These are phyloP conservation scores for Fusarium tricinctum DNA, from an alignment of 2,329 filamentous ascomycete species.

Conservation along the genomic window DNA sequence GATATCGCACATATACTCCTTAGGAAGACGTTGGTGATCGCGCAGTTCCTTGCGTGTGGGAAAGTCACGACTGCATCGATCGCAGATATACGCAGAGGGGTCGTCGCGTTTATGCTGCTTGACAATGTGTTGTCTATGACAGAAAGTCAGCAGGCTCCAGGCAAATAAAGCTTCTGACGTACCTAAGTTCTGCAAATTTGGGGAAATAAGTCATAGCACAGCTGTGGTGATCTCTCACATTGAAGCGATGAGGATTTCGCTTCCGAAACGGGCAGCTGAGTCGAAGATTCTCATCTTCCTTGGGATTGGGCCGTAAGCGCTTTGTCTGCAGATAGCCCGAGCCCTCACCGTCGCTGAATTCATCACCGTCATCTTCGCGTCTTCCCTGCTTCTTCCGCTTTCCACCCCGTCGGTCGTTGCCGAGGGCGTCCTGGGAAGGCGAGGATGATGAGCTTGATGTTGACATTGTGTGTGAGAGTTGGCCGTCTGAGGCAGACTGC, in stretches of 20 bases:
- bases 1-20: conserved; percentile 60
- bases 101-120: conserved; percentile 61
- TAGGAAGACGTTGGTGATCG: conserved; percentile 58
- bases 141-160: conserved; percentile 10
- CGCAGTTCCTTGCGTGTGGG: conserved; percentile 56
- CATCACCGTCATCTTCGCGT: conserved; percentile 54
- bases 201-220: conserved; percentile 61
- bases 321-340: conserved; percentile 51
- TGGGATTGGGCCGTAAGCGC: conserved; percentile 51
- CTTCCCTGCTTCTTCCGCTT: conserved; percentile 56
- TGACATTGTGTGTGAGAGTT: conserved; percentile 52
- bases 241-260: conserved; percentile 61
- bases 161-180: background rate
- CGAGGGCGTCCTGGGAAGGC: conserved; percentile 48
- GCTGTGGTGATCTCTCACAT: conserved; percentile 61
- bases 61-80: conserved; percentile 59
- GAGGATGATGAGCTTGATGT: conserved; percentile 52
- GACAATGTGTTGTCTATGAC: conserved; percentile 57
- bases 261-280: conserved; percentile 62
- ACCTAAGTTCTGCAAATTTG: conserved; percentile 59
- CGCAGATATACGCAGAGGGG: conserved; percentile 58
- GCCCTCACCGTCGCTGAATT: conserved; percentile 54
- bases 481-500: conserved; percentile 50
- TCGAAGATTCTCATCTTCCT: conserved; percentile 57
- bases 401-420: conserved; percentile 45